Evolutionary conservation across 106 monocot genomes (phyloP).

Genomic region (Amphibolis antarctica): DNA sequence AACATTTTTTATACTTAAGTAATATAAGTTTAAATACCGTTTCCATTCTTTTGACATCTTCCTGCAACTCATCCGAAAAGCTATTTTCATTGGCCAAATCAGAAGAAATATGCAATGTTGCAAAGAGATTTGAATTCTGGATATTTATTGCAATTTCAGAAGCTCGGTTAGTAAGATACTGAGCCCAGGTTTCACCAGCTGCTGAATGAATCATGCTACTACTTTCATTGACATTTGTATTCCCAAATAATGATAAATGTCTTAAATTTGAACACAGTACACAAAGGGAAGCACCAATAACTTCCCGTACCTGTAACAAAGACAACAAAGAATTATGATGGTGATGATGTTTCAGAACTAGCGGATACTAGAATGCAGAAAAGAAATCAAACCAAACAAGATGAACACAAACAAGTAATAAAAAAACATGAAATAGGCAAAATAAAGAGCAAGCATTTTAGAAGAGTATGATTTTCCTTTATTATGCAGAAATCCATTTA

Average conservation of each 20-base stretch:
- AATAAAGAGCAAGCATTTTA: too few relatives aligned
- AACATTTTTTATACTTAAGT: background rate
- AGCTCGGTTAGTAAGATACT: slow-evolving; percentile 37
- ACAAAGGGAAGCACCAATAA: slow-evolving; percentile 57
- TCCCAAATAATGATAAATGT: slow-evolving; percentile 20
- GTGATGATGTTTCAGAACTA: background rate
- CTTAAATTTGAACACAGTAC: slow-evolving; percentile 75
- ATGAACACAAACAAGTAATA: too few relatives aligned
- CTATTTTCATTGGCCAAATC: slow-evolving; percentile 37
- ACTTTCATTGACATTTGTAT: slow-evolving; percentile 6
- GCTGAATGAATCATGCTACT: slow-evolving; percentile 18
- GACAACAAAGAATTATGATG: background rate
- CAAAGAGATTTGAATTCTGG: slow-evolving; percentile 49
- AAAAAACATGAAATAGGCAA: too few relatives aligned
- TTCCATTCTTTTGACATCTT: slow-evolving; percentile 77
- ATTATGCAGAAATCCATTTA: too few relatives aligned
- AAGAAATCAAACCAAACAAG: too few relatives aligned
- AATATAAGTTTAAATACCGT: slow-evolving; percentile 39
- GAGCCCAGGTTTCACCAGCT: slow-evolving; percentile 39
- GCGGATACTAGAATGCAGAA: too few relatives aligned
- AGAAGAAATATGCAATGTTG: slow-evolving; percentile 18
- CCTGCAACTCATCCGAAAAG: slow-evolving; percentile 22
- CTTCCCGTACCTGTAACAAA: slow-evolving; percentile 73
- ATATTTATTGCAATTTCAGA: slow-evolving; percentile 54
- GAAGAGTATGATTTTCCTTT: too few relatives aligned